Evolutionary conservation across 2,329 filamentous ascomycete genomes (phyloP), one percentile per base, ranked within the genome.

Genomic region (Colletotrichum spinosum): DNA sequence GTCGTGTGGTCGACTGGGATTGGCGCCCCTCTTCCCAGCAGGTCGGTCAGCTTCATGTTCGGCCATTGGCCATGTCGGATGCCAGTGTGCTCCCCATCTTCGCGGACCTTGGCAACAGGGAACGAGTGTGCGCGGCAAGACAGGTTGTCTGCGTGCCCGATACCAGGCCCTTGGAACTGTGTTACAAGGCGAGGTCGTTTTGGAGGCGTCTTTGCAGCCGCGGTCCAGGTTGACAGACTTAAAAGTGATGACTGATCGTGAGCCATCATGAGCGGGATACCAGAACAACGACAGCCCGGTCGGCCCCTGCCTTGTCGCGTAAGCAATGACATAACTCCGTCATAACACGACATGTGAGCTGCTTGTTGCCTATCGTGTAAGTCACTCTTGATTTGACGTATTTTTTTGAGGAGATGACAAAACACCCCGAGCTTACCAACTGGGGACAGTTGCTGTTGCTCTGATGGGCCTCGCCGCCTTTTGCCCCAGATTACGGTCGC

Each of bases 251-350:
- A 25, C 3, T 25, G 25, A 25, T 25, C 25, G 25, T 25, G 25
- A 25, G 25, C 25, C 25, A 25, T 25, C 4, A 25, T 25, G 25
- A 25, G 25, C 25, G 25, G 25, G 25, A 25, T 13, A 13, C 52
- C 41, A 38, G 12, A 25, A 38, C 33, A 15, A 44, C n/a, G 12
- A 15, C 52, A 53, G 53, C 15, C 35, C 48, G 12, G 37, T 49
- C 25, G 39, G 34, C n/a, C 12, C 35, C 38, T 45, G 34, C 35
- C 35, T 45, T 17, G n/a, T 48, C 25, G 48, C 11, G 63, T 66
- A 66, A 66, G 63, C 63, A 53, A 53, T 62, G 58, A 44, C 46
- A 49, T 41, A 39, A 45, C 52, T 38, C 44, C 11, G 48, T 44
- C 58, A 62, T 41, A 57, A 13, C 13, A 17, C 38, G 33, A 49